phyloP scores from a whole-genome alignment of 2,329 filamentous ascomycete genomes.

The Penicillium hordei region DNA sequence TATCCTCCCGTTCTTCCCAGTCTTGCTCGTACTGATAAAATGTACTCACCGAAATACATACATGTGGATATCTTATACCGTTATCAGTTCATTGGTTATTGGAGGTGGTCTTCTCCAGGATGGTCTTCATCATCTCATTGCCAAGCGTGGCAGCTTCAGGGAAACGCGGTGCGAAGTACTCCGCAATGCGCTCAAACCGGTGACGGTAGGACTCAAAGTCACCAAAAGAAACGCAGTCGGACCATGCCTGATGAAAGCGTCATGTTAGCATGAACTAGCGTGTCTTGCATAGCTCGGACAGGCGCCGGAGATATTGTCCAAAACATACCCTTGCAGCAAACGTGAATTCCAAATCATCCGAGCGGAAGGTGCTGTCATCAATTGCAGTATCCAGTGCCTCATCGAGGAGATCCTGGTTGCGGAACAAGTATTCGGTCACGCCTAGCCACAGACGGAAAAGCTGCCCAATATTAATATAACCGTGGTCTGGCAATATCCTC shows the following conservation, averaged over 20 bases:
- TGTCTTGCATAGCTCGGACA: neutral
- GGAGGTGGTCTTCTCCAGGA: constrained; percentile 70
- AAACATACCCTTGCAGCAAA: constrained; percentile 75
- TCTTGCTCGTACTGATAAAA: neutral
- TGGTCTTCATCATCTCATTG: constrained; percentile 96
- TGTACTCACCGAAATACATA: neutral
- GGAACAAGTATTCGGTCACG: constrained; percentile 95
- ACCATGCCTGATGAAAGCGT: constrained; percentile 67
- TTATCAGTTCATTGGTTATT: constrained; percentile 13
- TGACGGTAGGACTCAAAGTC: constrained; percentile 92
- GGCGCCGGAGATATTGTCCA: neutral
- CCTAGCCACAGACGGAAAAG: constrained; percentile 95
- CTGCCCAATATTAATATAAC: constrained; percentile 33
- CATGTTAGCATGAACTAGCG: neutral
- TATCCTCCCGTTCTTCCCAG: neutral
- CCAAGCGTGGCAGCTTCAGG: constrained; percentile 82
- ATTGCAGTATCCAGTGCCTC: constrained; percentile 83
- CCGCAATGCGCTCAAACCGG: constrained; percentile 85
- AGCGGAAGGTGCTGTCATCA: constrained; percentile 87
- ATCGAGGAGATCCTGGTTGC: constrained; percentile 75
- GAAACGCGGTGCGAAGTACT: constrained; percentile 89
- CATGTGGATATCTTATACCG: neutral
- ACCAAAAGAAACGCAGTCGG: constrained; percentile 84
- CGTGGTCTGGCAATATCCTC: neutral
- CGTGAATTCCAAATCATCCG: constrained; percentile 94